A percentile compares a stretch with the other conserved stretches of the same genome.
Evolutionary conservation across 768 basidiomycete genomes (phyloP).

Genomic region (Amanita rubescens): DNA sequence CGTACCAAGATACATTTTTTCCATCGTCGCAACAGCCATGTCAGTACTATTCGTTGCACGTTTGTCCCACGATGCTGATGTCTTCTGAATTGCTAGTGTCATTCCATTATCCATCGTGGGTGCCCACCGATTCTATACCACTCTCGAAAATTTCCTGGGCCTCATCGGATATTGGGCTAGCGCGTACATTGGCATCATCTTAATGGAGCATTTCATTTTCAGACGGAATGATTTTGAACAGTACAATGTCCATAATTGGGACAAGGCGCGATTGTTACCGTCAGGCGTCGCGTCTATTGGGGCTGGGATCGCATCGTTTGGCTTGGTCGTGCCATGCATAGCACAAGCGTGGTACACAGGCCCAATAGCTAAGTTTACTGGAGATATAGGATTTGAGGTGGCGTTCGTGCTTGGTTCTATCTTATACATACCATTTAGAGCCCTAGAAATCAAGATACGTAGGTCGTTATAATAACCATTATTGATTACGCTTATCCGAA

Average conservation of each 20-base stretch:
- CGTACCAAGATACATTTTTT: conserved; percentile 75
- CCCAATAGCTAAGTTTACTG: conserved; percentile 59
- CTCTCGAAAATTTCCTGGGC: conserved; percentile 71
- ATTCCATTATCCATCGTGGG: conserved; percentile 73
- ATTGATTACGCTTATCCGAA: background rate
- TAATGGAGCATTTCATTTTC: conserved; percentile 66
- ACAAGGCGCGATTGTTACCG: conserved; percentile 48
- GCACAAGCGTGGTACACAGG: conserved; percentile 72
- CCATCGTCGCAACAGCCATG: conserved; percentile 65
- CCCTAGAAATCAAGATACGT: conserved; percentile 34
- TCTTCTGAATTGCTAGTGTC: conserved; percentile 39
- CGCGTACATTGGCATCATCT: conserved; percentile 54
- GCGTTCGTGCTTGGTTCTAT: conserved; percentile 49
- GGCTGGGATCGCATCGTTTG: conserved; percentile 46
- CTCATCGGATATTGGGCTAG: conserved; percentile 63
- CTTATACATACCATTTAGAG: conserved; percentile 52
- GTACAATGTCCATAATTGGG: conserved; percentile 56
- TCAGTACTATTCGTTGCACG: conserved; percentile 23
- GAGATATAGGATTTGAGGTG: conserved; percentile 80
- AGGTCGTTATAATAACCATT: conserved; percentile 7
- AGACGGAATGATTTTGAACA: conserved; percentile 40
- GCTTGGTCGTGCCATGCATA: conserved; percentile 61
- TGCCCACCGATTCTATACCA: conserved; percentile 60
- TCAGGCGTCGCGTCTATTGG: conserved; percentile 59
- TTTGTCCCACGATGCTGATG: background rate